phyloP scores from a whole-genome alignment of 345 rosid species.

The Adansonia digitata region DNA sequence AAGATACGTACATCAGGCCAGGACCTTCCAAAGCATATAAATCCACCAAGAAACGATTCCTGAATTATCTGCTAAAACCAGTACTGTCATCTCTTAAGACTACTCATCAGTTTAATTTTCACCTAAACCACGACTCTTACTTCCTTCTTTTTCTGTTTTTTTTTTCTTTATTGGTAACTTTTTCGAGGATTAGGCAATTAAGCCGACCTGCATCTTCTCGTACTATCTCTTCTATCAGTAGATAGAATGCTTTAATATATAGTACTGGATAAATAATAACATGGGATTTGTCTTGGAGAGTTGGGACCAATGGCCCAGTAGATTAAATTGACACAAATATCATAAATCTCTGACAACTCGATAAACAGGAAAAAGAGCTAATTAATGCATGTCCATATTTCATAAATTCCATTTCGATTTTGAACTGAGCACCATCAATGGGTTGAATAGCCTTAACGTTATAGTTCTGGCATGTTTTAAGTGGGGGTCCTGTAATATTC shows the following conservation, averaged over 20 bases:
- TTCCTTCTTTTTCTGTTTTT: too few species aligned
- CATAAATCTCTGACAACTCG: neutral
- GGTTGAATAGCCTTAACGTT: too few species aligned
- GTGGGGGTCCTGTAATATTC: too few species aligned
- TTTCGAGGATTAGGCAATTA: neutral
- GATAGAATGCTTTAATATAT: neutral
- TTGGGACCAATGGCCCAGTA: too few species aligned
- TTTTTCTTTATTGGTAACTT: too few species aligned
- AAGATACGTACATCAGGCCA: neutral
- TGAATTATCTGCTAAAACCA: neutral
- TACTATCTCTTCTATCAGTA: neutral
- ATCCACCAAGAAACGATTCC: neutral
- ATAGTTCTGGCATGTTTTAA: too few species aligned
- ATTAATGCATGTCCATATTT: neutral
- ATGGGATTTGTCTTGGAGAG: neutral
- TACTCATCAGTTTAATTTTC: neutral
- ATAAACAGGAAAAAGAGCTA: neutral
- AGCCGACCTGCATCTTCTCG: neutral
- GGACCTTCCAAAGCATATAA: neutral
- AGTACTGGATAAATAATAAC: neutral
- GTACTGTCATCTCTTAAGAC: neutral
- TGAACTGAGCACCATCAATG: too few species aligned
- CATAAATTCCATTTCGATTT: too few species aligned
- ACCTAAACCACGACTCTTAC: constrained; percentile 3
- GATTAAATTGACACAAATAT: neutral